Evolutionary conservation across 139 green algal species (phyloP).

Genomic region (Bryopsis sp.): DNA sequence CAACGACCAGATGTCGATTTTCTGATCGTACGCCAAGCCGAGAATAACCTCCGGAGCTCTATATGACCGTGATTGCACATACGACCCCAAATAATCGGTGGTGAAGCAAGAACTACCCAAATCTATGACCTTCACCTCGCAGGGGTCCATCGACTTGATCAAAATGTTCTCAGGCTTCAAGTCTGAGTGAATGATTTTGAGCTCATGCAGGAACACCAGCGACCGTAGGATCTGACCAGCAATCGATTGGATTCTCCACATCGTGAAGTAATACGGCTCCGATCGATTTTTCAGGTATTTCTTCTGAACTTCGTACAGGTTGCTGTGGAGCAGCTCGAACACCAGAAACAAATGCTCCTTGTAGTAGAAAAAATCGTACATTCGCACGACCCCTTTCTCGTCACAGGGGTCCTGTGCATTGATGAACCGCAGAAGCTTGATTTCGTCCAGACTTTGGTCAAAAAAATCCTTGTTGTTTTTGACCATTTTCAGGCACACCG

Average conservation of each 20-base stretch:
- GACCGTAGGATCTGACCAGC: constrained; percentile 57
- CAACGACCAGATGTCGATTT: constrained; percentile 91
- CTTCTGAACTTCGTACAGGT: constrained; percentile 93
- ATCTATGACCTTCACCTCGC: constrained; percentile 88
- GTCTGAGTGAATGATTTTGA: constrained; percentile 89
- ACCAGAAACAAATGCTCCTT: constrained; percentile 97
- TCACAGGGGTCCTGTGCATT: constrained; percentile 82
- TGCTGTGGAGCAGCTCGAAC: constrained; percentile 90
- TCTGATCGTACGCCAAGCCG: constrained; percentile 75
- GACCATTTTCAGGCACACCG: constrained; percentile 97
- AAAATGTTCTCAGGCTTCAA: constrained; percentile 98
- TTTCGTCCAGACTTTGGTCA: constrained; percentile 93
- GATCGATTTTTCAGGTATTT: constrained; percentile 9
- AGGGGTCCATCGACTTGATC: constrained; percentile 49
- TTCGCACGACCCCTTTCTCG: constrained; percentile 72
- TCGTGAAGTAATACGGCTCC: constrained; percentile 76
- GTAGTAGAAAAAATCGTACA: constrained; percentile 97
- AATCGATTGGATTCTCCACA: constrained; percentile 74
- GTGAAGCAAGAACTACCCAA: constrained; percentile 87
- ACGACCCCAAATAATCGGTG: constrained; percentile 82
- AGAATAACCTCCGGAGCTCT: constrained; percentile 92
- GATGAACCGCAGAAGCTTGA: constrained; percentile 82
- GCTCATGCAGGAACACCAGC: constrained; percentile 82
- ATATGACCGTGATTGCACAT: constrained; percentile 91
- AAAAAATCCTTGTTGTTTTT: constrained; percentile 99